phyloP scores from a whole-genome alignment of 139 green algal genomes.

The Chlamydomonas sp. region DNA sequence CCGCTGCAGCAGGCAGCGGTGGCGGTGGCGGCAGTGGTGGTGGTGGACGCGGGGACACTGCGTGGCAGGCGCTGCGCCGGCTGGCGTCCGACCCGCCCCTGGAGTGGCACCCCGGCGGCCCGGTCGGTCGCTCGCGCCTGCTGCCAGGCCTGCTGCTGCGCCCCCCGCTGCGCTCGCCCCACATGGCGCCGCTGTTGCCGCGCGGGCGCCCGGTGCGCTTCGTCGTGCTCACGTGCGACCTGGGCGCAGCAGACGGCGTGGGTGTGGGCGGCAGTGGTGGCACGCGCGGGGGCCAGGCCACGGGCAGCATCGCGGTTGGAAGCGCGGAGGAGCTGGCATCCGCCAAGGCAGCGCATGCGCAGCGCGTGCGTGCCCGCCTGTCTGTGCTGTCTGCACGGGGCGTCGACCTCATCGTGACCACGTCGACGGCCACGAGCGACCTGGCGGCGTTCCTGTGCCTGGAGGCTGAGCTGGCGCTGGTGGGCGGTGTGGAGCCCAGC shows the following conservation, averaged over 20 bases:
- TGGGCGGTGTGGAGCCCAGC: neutral
- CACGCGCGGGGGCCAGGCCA: neutral
- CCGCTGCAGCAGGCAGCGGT: neutral
- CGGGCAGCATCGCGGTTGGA: neutral
- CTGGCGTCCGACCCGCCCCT: conserved; percentile 12
- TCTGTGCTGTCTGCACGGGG: neutral
- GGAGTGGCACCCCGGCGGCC: neutral
- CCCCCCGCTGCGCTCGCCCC: neutral
- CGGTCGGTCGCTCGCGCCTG: conserved; percentile 3
- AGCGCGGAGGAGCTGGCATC: neutral
- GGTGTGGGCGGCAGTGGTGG: too few relatives aligned
- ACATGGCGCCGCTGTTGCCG: conserved; percentile 4
- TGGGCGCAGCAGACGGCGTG: neutral
- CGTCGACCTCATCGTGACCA: neutral
- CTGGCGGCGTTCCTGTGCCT: conserved; percentile 2
- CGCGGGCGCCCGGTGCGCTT: neutral
- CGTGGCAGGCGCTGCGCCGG: conserved; percentile 15
- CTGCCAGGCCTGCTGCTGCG: conserved; percentile 19
- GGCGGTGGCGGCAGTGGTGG: neutral
- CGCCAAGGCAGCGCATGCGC: neutral
- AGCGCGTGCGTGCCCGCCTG: neutral
- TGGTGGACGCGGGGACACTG: neutral
- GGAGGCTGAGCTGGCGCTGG: neutral
- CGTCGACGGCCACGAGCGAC: neutral
- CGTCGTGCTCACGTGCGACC: neutral